These are phyloP conservation scores for Rhizophora apiculata DNA, from an alignment of 345 rosid species.

Conservation along the genomic window DNA sequence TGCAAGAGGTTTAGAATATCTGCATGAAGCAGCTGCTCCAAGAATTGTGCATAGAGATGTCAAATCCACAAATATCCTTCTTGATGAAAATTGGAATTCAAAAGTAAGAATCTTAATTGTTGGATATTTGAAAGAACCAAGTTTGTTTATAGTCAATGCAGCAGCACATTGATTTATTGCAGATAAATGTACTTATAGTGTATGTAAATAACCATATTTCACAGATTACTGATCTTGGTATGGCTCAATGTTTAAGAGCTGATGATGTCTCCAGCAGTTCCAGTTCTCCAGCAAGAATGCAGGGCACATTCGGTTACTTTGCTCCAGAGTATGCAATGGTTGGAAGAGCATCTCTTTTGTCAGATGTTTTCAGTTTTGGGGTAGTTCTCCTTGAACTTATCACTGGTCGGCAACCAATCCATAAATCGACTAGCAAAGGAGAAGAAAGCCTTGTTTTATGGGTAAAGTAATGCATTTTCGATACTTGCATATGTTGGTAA, in stretches of 20 bases:
- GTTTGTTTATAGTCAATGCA: too few species aligned
- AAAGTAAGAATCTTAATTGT: constrained; percentile 49
- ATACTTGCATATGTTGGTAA: neutral
- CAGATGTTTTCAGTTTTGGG: constrained; percentile 97
- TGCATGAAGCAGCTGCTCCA: constrained; percentile 98
- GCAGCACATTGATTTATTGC: neutral
- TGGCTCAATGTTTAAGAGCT: constrained; percentile 85
- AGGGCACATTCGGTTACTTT: constrained; percentile 96
- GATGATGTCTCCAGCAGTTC: constrained; percentile 81
- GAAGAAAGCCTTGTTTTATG: constrained; percentile 96
- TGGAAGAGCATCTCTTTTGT: constrained; percentile 92
- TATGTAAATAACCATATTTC: neutral
- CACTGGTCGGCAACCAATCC: constrained; percentile 88
- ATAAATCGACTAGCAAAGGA: constrained; percentile 56
- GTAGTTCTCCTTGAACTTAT: constrained; percentile 94
- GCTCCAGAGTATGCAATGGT: constrained; percentile 96
- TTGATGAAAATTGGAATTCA: constrained; percentile 79
- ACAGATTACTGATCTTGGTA: constrained; percentile 98
- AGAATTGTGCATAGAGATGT: constrained; percentile 95
- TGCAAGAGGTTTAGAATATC: constrained; percentile 97
- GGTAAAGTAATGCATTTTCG: constrained; percentile 39
- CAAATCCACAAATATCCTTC: constrained; percentile 90
- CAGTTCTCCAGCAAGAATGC: constrained; percentile 90
- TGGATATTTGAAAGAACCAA: neutral
- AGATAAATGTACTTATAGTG: neutral